phyloP scores from a whole-genome alignment of 331 rosid species.

The Acacia pycnantha region DNA sequence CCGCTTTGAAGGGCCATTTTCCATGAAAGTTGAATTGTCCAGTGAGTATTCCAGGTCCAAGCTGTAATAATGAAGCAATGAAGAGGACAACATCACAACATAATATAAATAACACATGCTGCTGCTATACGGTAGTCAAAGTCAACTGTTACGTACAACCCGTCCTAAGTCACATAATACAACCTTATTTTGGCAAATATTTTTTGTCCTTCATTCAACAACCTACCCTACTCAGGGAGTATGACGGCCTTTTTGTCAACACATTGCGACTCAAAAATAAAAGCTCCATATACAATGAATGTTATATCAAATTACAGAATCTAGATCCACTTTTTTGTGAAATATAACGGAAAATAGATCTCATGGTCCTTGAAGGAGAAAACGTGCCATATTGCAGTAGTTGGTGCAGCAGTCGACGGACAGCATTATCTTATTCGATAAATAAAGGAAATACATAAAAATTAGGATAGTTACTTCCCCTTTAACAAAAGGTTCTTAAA shows the following conservation, averaged over 20 bases:
- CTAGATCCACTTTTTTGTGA: neutral
- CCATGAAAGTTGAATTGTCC: slow-evolving; percentile 42
- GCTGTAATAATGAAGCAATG: slow-evolving; percentile 37
- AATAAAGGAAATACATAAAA: neutral
- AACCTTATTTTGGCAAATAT: neutral
- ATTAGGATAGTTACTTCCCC: neutral
- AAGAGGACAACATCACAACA: neutral
- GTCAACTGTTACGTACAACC: neutral
- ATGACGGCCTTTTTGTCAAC: neutral
- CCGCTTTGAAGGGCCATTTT: slow-evolving; percentile 52
- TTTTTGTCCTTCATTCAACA: neutral
- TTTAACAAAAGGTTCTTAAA: too few species aligned
- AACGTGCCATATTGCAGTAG: neutral
- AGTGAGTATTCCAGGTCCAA: slow-evolving; percentile 54
- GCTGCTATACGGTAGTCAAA: neutral
- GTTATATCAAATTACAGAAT: neutral
- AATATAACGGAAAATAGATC: neutral
- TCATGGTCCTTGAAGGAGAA: neutral
- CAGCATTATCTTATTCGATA: neutral
- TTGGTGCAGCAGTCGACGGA: neutral
- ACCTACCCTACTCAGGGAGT: neutral
- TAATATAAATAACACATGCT: neutral
- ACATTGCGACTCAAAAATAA: neutral
- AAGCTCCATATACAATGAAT: neutral
- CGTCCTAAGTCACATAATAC: neutral